Percentiles rank a stretch among this genome's conserved stretches.
Evolutionary conservation across 129 eudicot genomes (phyloP).

Genomic region (Heracleum sosnowskyi): DNA sequence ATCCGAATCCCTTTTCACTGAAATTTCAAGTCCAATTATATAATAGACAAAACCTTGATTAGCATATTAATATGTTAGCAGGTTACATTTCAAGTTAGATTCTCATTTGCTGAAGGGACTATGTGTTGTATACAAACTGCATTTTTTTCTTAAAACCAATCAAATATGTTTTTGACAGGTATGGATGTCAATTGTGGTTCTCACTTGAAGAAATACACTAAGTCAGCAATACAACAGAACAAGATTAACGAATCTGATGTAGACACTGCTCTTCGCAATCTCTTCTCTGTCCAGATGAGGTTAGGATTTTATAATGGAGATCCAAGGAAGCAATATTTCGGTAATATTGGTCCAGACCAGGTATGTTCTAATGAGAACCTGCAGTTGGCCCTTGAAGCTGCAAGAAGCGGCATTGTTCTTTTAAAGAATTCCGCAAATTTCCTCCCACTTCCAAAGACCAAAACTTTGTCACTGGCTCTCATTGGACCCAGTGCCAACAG

Average conservation of each 20-base stretch:
- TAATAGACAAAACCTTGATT: background rate
- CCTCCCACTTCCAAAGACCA: conserved; percentile 10
- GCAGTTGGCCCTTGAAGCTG: conserved; percentile 12
- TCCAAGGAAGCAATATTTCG: background rate
- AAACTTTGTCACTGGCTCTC: background rate
- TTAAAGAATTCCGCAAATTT: conserved; percentile 1
- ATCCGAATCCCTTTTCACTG: background rate
- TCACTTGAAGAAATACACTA: conserved; percentile 8
- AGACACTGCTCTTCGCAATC: conserved; percentile 11
- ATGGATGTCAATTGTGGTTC: conserved; percentile 12
- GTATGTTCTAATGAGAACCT: conserved; percentile 1
- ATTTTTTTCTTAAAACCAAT: background rate
- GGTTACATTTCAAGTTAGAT: background rate
- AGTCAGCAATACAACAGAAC: conserved; percentile 8
- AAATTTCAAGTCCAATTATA: background rate
- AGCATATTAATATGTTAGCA: background rate
- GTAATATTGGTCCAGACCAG: conserved; percentile 1
- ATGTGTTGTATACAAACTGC: background rate
- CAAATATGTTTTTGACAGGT: background rate
- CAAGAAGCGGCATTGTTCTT: conserved; percentile 12
- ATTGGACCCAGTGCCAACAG: conserved; percentile 13
- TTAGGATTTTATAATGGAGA: conserved; percentile 8
- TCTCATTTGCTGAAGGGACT: background rate
- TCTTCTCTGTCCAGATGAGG: conserved; percentile 13
- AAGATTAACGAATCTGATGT: conserved; percentile 4